A percentile compares a stretch with the other conserved stretches of the same genome.
Evolutionary conservation across 148 eudicot species (phyloP).

Genomic region (Tetragonia tetragonoides): DNA sequence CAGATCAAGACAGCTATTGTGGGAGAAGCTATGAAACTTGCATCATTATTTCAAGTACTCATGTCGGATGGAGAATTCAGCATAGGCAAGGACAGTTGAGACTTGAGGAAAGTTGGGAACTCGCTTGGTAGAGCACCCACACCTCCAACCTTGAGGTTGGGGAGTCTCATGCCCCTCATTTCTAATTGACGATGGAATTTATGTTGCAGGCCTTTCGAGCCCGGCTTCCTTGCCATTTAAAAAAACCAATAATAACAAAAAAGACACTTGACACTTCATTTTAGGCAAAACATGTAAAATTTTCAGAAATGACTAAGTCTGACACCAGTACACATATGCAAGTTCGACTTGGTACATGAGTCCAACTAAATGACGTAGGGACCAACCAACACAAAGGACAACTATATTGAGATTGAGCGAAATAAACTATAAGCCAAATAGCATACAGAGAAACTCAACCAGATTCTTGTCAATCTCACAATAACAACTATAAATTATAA

Average conservation of each 20-base stretch:
- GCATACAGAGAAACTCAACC: conserved; percentile 2
- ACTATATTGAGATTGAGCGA: background rate
- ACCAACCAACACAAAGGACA: background rate
- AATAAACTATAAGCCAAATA: background rate
- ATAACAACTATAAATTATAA: background rate
- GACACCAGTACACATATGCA: background rate
- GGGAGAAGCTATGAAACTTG: too few species aligned
- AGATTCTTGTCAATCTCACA: background rate
- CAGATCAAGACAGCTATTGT: too few species aligned
- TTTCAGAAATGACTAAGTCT: background rate
- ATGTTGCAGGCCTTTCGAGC: too few species aligned
- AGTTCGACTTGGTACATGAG: background rate
- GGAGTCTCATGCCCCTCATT: too few species aligned
- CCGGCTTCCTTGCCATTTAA: too few species aligned
- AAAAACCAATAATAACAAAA: too few species aligned
- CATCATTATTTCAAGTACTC: too few species aligned
- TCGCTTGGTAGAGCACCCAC: too few species aligned
- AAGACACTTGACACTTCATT: background rate
- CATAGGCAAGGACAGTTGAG: background rate
- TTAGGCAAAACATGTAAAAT: background rate
- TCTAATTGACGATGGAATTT: too few species aligned
- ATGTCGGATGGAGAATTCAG: too few species aligned
- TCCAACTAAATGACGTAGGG: background rate
- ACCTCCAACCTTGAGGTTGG: too few species aligned
- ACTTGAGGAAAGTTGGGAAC: background rate